Evolutionary conservation across 2,329 filamentous ascomycete species (phyloP).

Genomic region (Bisporella sp.): DNA sequence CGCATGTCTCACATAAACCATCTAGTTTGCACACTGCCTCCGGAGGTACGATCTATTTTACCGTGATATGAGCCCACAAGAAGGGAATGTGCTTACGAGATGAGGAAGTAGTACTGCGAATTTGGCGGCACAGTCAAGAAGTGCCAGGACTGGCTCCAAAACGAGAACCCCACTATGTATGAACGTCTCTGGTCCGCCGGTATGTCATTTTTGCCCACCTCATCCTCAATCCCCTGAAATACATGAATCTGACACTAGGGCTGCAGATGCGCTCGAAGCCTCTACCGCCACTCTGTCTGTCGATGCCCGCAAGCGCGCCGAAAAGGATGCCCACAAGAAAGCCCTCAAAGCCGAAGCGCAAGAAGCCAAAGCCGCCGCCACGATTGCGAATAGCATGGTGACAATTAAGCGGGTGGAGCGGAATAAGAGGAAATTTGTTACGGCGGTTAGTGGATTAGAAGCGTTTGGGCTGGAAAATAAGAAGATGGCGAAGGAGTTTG

Average conservation of each 20-base stretch:
- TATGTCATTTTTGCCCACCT: constrained; percentile 32
- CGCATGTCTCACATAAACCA: not conserved
- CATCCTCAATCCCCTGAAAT: not conserved
- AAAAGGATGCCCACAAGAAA: constrained; percentile 96
- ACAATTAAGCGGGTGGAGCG: constrained; percentile 95
- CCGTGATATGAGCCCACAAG: not conserved
- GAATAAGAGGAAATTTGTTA: constrained; percentile 97
- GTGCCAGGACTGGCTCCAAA: constrained; percentile 91
- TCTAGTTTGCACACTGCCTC: constrained; percentile 57
- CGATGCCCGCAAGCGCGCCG: constrained; percentile 88
- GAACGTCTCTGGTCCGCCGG: constrained; percentile 78
- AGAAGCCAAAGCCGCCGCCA: constrained; percentile 71
- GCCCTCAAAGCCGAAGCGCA: constrained; percentile 85
- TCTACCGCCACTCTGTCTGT: constrained; percentile 81
- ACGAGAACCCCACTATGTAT: constrained; percentile 68
- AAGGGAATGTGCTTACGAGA: constrained; percentile 11
- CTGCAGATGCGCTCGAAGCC: constrained; percentile 68
- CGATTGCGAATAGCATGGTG: constrained; percentile 74
- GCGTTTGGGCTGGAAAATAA: constrained; percentile 89
- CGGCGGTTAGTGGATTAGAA: constrained; percentile 84
- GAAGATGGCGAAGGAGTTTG: constrained; percentile 92
- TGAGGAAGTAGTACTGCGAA: constrained; percentile 78
- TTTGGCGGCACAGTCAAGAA: constrained; percentile 95
- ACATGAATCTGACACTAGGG: not conserved
- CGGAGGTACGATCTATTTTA: constrained; percentile 43